Base-by-base conservation (phyloP, 345 rosid species). In the Citrus reticulata region DNA sequence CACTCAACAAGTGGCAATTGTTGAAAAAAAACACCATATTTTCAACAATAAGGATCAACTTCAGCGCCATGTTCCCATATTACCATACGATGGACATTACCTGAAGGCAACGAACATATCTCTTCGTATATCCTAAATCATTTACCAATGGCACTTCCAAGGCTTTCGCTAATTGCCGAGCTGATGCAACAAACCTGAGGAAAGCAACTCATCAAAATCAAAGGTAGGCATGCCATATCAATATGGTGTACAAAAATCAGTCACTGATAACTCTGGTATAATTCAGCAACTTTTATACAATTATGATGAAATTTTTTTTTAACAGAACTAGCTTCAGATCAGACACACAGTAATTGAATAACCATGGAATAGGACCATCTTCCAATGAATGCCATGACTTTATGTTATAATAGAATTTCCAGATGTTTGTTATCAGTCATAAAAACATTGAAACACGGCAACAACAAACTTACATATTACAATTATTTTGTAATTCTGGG, bases 71-170 rank as follows among this genome's bases (percentile, higher is more conserved):
- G 7, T 29, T 13, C 37, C 30, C 42, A 63, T 64, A 49, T 17
- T 25, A 74, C 8, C 17, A 19, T 5, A 65, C 27, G 24, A 72
- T 70, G 24, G 55, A 73, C 58, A 76, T 81, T 73, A 97, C 99
- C 98, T 97, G 99, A 79, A 97, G 97, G 76, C 98, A 97, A 77
- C 99, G 91, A 25, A 97, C 93, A 65, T 97, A 97, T 94, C 98
- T 93, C 84, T 97, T 97, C 11, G 99, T 94, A 79, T 97, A 97
- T 58, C 99, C 99, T 73, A 97, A 90, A 88, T 97, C 99, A 85
- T 97, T 97, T 68, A 97, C 99, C 80, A 97, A 85, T 30, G 98
- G 99, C 75, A 94, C 98, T 85, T 97, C 99, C 78, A 97, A 87
- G 62, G 98, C 95, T 84, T 97, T 97, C 65, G 96, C 99, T 81